Evolutionary conservation across 2,329 filamentous ascomycete species (phyloP).

Genomic region (Ambrosiella xylebori): DNA sequence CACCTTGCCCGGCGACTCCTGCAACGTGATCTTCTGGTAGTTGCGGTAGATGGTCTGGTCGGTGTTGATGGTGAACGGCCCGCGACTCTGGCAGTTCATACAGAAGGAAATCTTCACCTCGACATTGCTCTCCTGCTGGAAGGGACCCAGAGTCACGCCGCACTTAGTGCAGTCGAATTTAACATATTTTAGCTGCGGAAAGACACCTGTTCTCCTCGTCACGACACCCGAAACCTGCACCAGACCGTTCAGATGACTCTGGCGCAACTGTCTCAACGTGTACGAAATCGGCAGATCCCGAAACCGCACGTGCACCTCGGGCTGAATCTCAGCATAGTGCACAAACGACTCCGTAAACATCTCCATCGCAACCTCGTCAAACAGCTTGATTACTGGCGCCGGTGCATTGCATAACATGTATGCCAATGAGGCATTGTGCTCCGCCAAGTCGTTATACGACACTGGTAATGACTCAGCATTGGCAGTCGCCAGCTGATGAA

Average conservation of each 20-base stretch:
- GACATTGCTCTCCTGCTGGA: conserved; percentile 90
- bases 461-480: conserved; percentile 95
- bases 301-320: conserved; percentile 94
- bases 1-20: conserved; percentile 93
- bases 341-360: conserved; percentile 91
- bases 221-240: conserved; percentile 91
- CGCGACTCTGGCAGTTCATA: conserved; percentile 87
- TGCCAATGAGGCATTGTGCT: conserved; percentile 80
- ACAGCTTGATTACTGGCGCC: conserved; percentile 86
- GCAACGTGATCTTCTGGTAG: conserved; percentile 92
- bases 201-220: conserved; percentile 83
- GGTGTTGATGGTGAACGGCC: conserved; percentile 87
- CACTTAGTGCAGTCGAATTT: conserved; percentile 97
- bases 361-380: conserved; percentile 93
- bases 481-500: conserved; percentile 87
- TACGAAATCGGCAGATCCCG: conserved; percentile 88
- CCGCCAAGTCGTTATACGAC: conserved; percentile 80
- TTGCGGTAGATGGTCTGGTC: conserved; percentile 98
- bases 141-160: conserved; percentile 77
- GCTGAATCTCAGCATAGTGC: conserved; percentile 93
- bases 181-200: conserved; percentile 95
- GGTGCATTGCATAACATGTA: conserved; percentile 95
- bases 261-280: conserved; percentile 83
- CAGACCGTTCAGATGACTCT: conserved; percentile 89
- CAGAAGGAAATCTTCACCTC: conserved; percentile 96